A percentile compares a stretch with the other conserved stretches of the same genome.
Evolutionary conservation across 768 basidiomycete species (phyloP).

Genomic region (Lactarius deliciosus): DNA sequence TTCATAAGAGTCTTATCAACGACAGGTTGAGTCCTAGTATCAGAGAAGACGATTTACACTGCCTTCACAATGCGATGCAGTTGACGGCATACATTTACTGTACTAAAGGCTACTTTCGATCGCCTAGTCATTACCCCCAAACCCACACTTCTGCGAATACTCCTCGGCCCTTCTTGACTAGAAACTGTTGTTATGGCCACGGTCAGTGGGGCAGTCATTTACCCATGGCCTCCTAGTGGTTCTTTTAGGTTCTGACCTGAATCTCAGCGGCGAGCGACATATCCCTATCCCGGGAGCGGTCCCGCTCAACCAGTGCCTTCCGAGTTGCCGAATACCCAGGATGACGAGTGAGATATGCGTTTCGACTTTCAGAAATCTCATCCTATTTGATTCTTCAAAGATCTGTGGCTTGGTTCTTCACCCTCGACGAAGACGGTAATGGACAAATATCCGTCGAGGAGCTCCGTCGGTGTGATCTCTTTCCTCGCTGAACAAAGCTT

Average conservation of each 20-base stretch:
- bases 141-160: not conserved
- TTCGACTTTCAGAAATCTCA: not conserved
- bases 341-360: conserved; percentile 5
- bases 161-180: not conserved
- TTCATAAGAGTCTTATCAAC: not conserved
- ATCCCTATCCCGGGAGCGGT: not conserved
- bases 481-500: not conserved
- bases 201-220: not conserved
- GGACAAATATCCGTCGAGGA: conserved; percentile 12
- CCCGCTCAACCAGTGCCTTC: not conserved
- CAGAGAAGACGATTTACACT: not conserved
- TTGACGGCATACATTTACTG: not conserved
- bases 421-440: conserved; percentile 12
- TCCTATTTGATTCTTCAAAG: not conserved
- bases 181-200: not conserved
- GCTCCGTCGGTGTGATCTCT: conserved; percentile 2
- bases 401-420: not conserved
- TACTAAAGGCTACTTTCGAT: not conserved
- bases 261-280: not conserved
- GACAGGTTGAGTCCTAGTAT: not conserved
- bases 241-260: not conserved
- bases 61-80: not conserved
- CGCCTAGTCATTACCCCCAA: not conserved
- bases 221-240: not conserved
- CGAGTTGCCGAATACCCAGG: not conserved